Conservation (phyloP, 2,329 filamentous ascomycete genomes). For the Septoria linicola region DNA sequence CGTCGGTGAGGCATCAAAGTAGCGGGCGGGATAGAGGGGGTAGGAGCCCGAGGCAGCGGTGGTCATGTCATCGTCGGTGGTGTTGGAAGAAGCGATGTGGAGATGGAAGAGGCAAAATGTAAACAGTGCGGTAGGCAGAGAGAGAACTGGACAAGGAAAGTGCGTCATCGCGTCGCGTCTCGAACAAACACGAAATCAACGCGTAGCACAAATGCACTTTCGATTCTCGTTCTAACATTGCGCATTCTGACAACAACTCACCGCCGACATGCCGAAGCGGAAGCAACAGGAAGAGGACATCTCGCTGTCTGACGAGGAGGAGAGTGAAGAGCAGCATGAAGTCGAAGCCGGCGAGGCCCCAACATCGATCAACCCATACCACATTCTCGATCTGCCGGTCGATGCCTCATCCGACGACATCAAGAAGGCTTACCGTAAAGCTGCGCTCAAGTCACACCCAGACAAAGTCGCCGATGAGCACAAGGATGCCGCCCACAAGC, state of each 20-base stretch:
- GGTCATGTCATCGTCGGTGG: conserved; percentile 40
- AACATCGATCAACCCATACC: conserved; percentile 73
- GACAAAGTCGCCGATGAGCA: conserved; percentile 58
- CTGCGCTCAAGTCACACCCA: conserved; percentile 77
- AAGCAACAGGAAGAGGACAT: conserved; percentile 11
- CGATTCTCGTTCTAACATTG: neutral
- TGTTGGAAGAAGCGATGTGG: too few species aligned
- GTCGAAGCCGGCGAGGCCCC: conserved; percentile 60
- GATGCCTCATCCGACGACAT: conserved; percentile 74
- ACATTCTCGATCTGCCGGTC: conserved; percentile 66
- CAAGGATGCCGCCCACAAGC: conserved; percentile 70
- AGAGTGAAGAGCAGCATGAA: conserved; percentile 45
- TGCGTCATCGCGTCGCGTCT: conserved; percentile 14
- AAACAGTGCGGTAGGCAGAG: too few species aligned
- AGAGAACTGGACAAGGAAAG: conserved; percentile 2
- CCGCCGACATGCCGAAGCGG: conserved; percentile 22
- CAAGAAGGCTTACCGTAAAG: conserved; percentile 88
- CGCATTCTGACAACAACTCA: neutral
- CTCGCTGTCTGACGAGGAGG: neutral
- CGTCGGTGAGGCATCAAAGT: conserved; percentile 60
- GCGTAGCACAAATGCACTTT: neutral
- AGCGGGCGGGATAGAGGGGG: conserved; percentile 57
- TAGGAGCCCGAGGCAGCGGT: conserved; percentile 19
- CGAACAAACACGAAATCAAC: conserved; percentile 6
- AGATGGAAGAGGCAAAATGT: too few species aligned